phyloP scores from a whole-genome alignment of 2,329 filamentous ascomycete genomes.

The Eutypella sp. region DNA sequence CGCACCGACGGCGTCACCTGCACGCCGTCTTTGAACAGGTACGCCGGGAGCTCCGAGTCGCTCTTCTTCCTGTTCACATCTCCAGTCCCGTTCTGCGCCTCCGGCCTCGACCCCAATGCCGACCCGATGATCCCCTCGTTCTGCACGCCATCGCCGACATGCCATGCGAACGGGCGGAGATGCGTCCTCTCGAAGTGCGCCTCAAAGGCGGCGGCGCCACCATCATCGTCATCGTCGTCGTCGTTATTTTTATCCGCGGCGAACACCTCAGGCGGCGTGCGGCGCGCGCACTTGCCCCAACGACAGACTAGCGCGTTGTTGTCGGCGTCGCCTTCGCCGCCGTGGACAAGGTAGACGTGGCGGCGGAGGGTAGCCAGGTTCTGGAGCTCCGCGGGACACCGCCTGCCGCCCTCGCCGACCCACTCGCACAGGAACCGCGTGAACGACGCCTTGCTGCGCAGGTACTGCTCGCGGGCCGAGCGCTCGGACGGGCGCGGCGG shows the following conservation, averaged over 20 bases:
- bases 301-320: conserved; percentile 22
- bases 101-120: too few species aligned
- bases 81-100: conserved; percentile 12
- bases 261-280: too few species aligned
- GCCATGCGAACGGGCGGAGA: conserved; percentile 49
- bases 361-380: conserved; percentile 55
- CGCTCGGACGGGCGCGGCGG: conserved; percentile 35
- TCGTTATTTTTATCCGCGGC: too few species aligned
- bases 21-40: conserved; percentile 45
- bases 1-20: conserved; percentile 55
- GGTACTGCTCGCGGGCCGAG: conserved; percentile 37
- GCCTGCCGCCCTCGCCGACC: conserved; percentile 23
- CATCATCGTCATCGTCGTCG: too few species aligned
- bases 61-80: conserved; percentile 2
- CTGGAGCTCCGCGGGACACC: conserved; percentile 56
- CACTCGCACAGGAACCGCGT: conserved; percentile 56
- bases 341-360: conserved; percentile 50
- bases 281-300: conserved; percentile 43
- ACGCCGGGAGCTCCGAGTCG: conserved; percentile 34
- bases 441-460: conserved; percentile 38
- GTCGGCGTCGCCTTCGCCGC: conserved; percentile 7
- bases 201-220: too few species aligned
- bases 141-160: conserved; percentile 53
- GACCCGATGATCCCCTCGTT: conserved; percentile 37
- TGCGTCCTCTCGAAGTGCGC: conserved; percentile 51